Evolutionary conservation across 768 basidiomycete genomes (phyloP).

Genomic region (Cantharellus anzutake): DNA sequence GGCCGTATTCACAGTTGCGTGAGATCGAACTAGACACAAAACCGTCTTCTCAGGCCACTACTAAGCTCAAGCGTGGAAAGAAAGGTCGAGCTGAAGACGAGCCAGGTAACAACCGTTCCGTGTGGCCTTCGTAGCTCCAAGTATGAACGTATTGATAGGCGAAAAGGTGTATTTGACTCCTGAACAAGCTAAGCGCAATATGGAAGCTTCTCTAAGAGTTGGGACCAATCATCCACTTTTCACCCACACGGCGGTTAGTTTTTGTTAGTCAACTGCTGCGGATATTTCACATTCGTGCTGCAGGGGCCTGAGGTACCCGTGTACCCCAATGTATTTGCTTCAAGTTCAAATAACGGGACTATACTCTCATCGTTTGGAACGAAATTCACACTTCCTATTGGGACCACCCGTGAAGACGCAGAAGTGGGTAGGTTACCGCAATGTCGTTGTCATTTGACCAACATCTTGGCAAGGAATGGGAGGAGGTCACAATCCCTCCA

Average conservation of each 20-base stretch:
- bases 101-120: no score
- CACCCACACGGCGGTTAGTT: constrained; percentile 31
- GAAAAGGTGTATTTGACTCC: constrained; percentile 18
- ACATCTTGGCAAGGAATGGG: constrained; percentile 41
- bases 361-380: constrained; percentile 54
- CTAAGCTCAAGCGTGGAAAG: no score
- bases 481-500: constrained; percentile 83
- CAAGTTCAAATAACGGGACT: constrained; percentile 39
- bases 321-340: constrained; percentile 75
- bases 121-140: no score
- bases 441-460: constrained; percentile 1
- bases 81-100: no score
- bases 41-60: no score
- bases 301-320: constrained; percentile 33
- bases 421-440: constrained; percentile 30
- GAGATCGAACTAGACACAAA: neutral
- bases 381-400: constrained; percentile 66
- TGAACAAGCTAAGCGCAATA: constrained; percentile 35
- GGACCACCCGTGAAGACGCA: constrained; percentile 44
- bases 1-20: neutral
- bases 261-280: neutral
- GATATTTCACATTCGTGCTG: neutral
- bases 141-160: neutral
- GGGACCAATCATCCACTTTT: constrained; percentile 53
- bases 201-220: constrained; percentile 38